Base-by-base conservation (phyloP, 768 basidiomycete species). In the Candolleomyces eurysporus region DNA sequence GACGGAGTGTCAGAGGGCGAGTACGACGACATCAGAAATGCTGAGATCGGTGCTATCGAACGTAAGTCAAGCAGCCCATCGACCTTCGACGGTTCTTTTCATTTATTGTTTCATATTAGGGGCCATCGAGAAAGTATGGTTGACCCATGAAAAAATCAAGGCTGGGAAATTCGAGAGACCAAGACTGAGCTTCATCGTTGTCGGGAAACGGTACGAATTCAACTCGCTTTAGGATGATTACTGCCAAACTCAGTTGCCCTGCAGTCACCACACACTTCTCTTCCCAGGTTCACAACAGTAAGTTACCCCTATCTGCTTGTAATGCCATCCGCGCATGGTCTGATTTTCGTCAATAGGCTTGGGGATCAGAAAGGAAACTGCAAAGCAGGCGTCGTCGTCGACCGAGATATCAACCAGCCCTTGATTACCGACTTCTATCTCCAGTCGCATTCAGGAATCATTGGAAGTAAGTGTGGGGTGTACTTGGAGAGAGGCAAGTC, bases 131-230 rank as follows among this genome's bases (percentile, higher is more conserved):
- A 58, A 21, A n/a, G 19, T 56, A 21, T 56, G 54, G 54, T 22
- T 7, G 16, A 5, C 32, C 22, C 30, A n/a, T n/a, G 42, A 5
- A 45, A 46, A 55, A 26, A n/a, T 39, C 9, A 7, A 2, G 21
- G 31, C 26, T 62, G 58, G 60, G 14, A 56, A 40, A 5, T 7
- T 59, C 19, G 30, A 30, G 16, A 49, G 30, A 21, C 84, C 86
- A 0, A 72, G 69, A 1, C 19, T 89, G 0, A 80, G 82, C 0
- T 87, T 81, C 64, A 79, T 89, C 14, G 76, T 87, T 17, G 88
- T 89, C 7, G 84, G 83, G 1, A 90, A 90, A 68, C 73, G 87
- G 54, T 88, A 85, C 85, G 84, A 45, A 82, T 85, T 70, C 81
- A 81, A 61, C 19, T 39, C 54, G 22, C 40, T 17, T 48, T 22